These are phyloP conservation scores for Mycena indigotica DNA, from an alignment of 768 basidiomycete genomes.

Conservation along the genomic window DNA sequence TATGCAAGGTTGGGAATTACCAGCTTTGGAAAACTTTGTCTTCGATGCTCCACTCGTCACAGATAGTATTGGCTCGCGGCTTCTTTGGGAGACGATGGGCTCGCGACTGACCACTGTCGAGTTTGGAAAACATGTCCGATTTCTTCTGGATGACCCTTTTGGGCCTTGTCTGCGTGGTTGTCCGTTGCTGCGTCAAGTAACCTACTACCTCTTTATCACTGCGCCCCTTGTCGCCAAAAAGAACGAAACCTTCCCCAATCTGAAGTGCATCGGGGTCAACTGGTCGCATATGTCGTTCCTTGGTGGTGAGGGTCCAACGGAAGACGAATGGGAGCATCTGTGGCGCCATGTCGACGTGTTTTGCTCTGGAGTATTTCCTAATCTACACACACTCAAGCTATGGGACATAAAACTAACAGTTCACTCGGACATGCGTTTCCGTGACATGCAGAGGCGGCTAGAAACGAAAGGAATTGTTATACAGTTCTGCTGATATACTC, in stretches of 20 bases:
- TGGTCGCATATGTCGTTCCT: slow-evolving; percentile 48
- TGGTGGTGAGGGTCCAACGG: slow-evolving; percentile 35
- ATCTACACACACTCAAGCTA: slow-evolving; percentile 47
- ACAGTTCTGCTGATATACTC: background rate
- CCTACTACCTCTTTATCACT: slow-evolving; percentile 60
- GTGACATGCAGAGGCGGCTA: slow-evolving; percentile 6
- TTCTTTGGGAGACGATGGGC: slow-evolving; percentile 54
- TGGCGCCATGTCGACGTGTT: slow-evolving; percentile 51
- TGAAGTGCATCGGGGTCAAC: slow-evolving; percentile 55
- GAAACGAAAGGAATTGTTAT: slow-evolving; percentile 8
- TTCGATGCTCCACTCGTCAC: slow-evolving; percentile 52
- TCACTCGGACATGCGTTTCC: slow-evolving; percentile 2
- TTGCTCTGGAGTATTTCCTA: slow-evolving; percentile 44
- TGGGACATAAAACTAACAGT: slow-evolving; percentile 39
- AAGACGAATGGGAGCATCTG: slow-evolving; percentile 42
- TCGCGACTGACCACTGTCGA: slow-evolving; percentile 55
- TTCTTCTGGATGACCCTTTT: slow-evolving; percentile 53
- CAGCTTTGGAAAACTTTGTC: slow-evolving; percentile 53
- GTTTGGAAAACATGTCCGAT: slow-evolving; percentile 58
- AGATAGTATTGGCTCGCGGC: slow-evolving; percentile 40
- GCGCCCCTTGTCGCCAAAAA: slow-evolving; percentile 16
- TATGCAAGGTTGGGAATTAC: slow-evolving; percentile 49
- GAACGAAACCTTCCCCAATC: slow-evolving; percentile 26
- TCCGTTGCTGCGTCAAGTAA: slow-evolving; percentile 49
- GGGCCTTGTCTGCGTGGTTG: slow-evolving; percentile 48